Percentiles rank a stretch among this genome's conserved stretches.
Conservation (phyloP, 176 grass and related monocot genomes). For the Neostapfia colusana region DNA sequence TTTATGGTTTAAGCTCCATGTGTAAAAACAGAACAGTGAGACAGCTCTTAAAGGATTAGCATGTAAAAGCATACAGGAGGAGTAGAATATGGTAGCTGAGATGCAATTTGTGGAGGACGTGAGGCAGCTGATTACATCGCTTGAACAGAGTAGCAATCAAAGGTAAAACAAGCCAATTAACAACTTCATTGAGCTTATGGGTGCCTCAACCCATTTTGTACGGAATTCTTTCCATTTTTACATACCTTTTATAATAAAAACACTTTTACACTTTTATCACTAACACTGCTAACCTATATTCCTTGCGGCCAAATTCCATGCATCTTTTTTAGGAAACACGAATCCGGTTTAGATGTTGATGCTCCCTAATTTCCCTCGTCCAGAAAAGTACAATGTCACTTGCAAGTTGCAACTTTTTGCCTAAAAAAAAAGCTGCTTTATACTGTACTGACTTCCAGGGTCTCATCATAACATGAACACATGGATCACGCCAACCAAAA, state of each 20-base stretch:
- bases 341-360: constrained; percentile 6
- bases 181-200: background rate
- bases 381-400: constrained; percentile 31
- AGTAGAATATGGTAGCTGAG: too few relatives aligned
- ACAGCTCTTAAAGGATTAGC: too few relatives aligned
- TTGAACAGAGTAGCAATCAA: too few relatives aligned
- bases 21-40: too few relatives aligned
- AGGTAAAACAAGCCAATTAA: too few relatives aligned
- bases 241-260: too few relatives aligned
- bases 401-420: constrained; percentile 36
- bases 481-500: constrained; percentile 54
- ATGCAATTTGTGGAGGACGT: too few relatives aligned
- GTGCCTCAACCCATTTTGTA: constrained; percentile 7
- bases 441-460: constrained; percentile 39
- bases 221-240: background rate
- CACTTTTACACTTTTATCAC: too few relatives aligned
- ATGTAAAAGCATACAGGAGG: too few relatives aligned
- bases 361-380: constrained; percentile 16
- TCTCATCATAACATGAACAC: constrained; percentile 55
- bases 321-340: background rate
- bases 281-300: constrained; percentile 2
- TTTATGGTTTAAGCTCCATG: too few relatives aligned
- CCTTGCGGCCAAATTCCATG: background rate
- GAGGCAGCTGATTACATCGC: too few relatives aligned
- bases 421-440: constrained; percentile 33